These are phyloP conservation scores for Fusarium camptoceras DNA, from an alignment of 2,329 filamentous ascomycete species.

Conservation along the genomic window DNA sequence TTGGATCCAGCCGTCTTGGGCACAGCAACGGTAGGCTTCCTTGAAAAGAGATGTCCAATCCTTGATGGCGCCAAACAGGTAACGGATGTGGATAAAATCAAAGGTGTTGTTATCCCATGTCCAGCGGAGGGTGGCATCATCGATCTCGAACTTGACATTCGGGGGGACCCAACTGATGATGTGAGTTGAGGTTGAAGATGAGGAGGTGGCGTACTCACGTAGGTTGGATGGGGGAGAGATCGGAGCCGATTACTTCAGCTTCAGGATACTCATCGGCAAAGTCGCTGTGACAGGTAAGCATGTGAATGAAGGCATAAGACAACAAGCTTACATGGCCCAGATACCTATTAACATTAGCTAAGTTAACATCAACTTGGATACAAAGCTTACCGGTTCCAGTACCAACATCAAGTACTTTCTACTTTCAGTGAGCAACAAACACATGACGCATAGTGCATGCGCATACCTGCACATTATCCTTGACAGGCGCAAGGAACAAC, in stretches of 20 bases:
- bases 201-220: not conserved
- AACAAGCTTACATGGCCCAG: constrained; percentile 38
- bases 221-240: constrained; percentile 40
- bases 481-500: constrained; percentile 39
- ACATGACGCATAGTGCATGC: not conserved
- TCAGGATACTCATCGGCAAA: constrained; percentile 39
- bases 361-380: not conserved
- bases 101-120: constrained; percentile 35
- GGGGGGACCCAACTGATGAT: constrained; percentile 29
- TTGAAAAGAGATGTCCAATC: constrained; percentile 31
- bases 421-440: not conserved
- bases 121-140: constrained; percentile 38
- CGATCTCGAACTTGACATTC: constrained; percentile 41
- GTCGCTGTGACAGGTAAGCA: constrained; percentile 13
- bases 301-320: fast-evolving
- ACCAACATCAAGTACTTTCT: constrained; percentile 43
- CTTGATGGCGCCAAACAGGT: constrained; percentile 39
- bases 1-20: constrained; percentile 34
- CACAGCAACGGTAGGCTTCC: constrained; percentile 36
- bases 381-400: constrained; percentile 35
- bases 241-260: constrained; percentile 37
- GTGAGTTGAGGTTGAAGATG: not conserved
- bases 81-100: constrained; percentile 41
- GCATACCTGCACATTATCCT: constrained; percentile 32
- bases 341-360: constrained; percentile 24